Base-by-base conservation (phyloP, 2,329 filamentous ascomycete species). In the Monosporascus sp. region DNA sequence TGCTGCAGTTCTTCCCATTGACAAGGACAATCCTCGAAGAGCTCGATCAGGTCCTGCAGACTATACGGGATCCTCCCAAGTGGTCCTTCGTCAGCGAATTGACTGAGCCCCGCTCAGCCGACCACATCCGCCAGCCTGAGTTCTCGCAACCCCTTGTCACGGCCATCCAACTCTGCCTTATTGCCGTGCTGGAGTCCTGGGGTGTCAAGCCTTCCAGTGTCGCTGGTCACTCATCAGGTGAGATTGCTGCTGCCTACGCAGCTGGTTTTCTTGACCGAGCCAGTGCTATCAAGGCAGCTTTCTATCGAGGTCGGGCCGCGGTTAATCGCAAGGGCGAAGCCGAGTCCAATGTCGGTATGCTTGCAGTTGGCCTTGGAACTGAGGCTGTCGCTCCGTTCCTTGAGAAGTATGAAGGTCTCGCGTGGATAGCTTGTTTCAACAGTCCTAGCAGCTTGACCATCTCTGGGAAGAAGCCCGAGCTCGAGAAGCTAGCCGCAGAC, bases 351-450 rank as follows among this genome's bases (percentile, higher is more conserved):
- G n/a, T 61, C 11, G 22, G 54, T 22, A 36, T n/a, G 22, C 54
- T 52, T 0, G 49, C 22, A 41, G 57, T 65, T 9, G 63, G n/a
- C n/a, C n/a, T n/a, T n/a, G n/a, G n/a, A n/a, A n/a, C n/a, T n/a
- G n/a, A n/a, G n/a, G n/a, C n/a, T n/a, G n/a, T n/a, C n/a, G n/a
- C n/a, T n/a, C n/a, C n/a, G n/a, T n/a, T n/a, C n/a, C n/a, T n/a
- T n/a, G n/a, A n/a, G n/a, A n/a, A n/a, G n/a, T n/a, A n/a, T n/a
- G n/a, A n/a, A n/a, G n/a, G n/a, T n/a, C n/a, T n/a, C n/a, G n/a
- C n/a, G n/a, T n/a, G n/a, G n/a, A n/a, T n/a, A n/a, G n/a, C 65
- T 17, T 67, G 64, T 44, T 60, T 56, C 39, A 67, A 68, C 45
- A 67, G 65, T 41, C 62, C 63, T 0, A 54, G 8, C 5, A 66